Evolutionary conservation across 495 filamentous ascomycete genomes (phyloP), one percentile per base, ranked within the genome.

Genomic region (Hyaloscypha hepaticicola): DNA sequence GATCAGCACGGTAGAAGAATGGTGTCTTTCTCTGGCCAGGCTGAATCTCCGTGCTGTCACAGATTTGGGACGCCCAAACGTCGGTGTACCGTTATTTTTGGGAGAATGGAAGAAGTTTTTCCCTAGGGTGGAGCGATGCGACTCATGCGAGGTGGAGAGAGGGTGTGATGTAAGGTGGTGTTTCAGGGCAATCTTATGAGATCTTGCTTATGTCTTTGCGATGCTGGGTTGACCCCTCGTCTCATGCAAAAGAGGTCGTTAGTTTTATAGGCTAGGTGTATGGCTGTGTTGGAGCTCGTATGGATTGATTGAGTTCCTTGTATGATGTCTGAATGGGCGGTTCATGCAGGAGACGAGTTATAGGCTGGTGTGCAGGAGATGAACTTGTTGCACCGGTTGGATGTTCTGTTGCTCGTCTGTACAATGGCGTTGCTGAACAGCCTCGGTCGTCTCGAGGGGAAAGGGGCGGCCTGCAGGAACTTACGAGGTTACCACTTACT

Each of bases 181-280:
- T 57, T 57, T 57, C 53, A 57, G 53, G 26, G 53, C 53, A 33
- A 57, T 57, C 28, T 57, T 57, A 33, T 57, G 28, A 29, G 53
- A 7, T 27, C 16, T 33, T 33, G 53, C 2, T 45, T 29, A 29
- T 57, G 53, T 12, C 53, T 28, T 33, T 57, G 28, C 28, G 53
- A 11, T 33, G 38, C 19, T 45, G 38, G 38, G 38, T 45, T 45
- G 38, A n/a, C 38, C 38, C 38, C 38, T 45, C 38, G 38, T 45
- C 31, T 45, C 38, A 16, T 16, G 38, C 1, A 33, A 45, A 45
- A 45, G 38, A 45, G 38, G 38, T 45, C 38, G 16, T 45, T 16
- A 45, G 11, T 16, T 8, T 45, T 45, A 45, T 45, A 45, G 38
- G 38, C 31, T 34, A 34, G n/a, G n/a, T 34, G 5, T 34, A 34